phyloP scores from a whole-genome alignment of 1,284 basidiomycete genomes.

The Hymenochaete sp. region DNA sequence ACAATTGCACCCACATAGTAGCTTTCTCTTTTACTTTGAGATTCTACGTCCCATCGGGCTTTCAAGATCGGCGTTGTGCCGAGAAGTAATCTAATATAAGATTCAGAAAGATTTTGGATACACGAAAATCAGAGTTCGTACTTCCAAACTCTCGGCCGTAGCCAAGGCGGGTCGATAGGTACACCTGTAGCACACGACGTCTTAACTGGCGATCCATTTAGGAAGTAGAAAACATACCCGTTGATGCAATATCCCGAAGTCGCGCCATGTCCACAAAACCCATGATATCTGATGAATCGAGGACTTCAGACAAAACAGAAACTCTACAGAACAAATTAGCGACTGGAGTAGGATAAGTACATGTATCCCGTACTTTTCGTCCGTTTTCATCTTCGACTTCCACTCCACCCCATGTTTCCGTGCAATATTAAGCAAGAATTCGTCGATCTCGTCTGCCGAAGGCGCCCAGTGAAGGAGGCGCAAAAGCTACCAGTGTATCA shows the following conservation, averaged over 20 bases:
- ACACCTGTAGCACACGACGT: conserved; percentile 39
- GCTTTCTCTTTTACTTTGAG: conserved; percentile 49
- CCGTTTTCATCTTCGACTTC: conserved; percentile 49
- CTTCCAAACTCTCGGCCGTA: conserved; percentile 69
- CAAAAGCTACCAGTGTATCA: conserved; percentile 33
- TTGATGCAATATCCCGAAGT: conserved; percentile 15
- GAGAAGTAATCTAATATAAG: conserved; percentile 46
- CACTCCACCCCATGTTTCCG: conserved; percentile 47
- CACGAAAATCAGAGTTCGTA: conserved; percentile 28
- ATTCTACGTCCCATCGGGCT: conserved; percentile 48
- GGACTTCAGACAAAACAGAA: conserved; percentile 42
- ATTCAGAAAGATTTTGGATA: conserved; percentile 6
- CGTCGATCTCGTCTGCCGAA: conserved; percentile 46
- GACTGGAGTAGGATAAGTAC: conserved; percentile 5
- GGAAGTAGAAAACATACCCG: conserved; percentile 12
- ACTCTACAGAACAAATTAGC: conserved; percentile 10
- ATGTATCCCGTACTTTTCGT: conserved; percentile 42
- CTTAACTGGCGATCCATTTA: background rate
- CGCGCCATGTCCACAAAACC: conserved; percentile 16
- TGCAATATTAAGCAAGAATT: conserved; percentile 47
- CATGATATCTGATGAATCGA: conserved; percentile 26
- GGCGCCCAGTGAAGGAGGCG: conserved; percentile 44
- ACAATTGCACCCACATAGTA: conserved; percentile 51
- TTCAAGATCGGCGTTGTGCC: conserved; percentile 52
- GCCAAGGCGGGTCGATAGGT: conserved; percentile 61